Evolutionary conservation across 805 yeast genomes (phyloP).

Genomic region (Kodamaea laetipori): DNA sequence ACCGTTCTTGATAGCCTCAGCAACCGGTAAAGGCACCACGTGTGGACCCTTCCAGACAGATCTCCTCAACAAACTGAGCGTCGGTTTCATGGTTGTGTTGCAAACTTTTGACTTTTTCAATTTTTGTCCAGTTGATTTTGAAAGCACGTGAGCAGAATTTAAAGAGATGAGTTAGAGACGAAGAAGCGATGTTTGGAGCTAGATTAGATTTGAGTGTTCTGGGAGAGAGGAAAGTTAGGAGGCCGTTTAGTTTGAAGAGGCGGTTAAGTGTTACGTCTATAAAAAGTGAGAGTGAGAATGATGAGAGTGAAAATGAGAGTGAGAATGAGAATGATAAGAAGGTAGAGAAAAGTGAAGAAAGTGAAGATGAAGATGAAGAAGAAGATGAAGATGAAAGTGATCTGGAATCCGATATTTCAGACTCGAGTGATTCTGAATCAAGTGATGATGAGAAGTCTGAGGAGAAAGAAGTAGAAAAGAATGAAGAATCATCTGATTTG

Average conservation of each 20-base stretch:
- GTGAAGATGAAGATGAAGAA: too few relatives aligned
- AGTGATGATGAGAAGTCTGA: too few relatives aligned
- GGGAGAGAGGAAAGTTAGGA: slow-evolving; percentile 9
- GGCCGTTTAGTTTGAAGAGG: slow-evolving; percentile 20
- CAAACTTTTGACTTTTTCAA: slow-evolving; percentile 1
- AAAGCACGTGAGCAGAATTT: not conserved
- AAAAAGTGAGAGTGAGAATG: slow-evolving; percentile 18
- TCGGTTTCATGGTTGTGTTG: slow-evolving; percentile 33
- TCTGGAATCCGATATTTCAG: slow-evolving; percentile 11
- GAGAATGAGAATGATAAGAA: slow-evolving; percentile 3
- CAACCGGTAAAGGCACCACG: slow-evolving; percentile 92
- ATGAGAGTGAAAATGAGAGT: slow-evolving; percentile 11
- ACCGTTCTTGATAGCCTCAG: slow-evolving; percentile 76
- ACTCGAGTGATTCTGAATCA: slow-evolving; percentile 23
- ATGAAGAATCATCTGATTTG: too few relatives aligned
- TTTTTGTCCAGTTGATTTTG: too few relatives aligned
- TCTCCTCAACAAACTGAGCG: slow-evolving; percentile 30
- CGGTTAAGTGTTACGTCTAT: slow-evolving; percentile 14
- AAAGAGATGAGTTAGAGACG: slow-evolving; percentile 9
- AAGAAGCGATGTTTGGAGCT: slow-evolving; percentile 58
- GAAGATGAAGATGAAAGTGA: too few relatives aligned
- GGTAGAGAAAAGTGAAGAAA: slow-evolving; percentile 12
- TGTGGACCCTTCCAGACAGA: slow-evolving; percentile 73
- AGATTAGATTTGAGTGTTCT: slow-evolving; percentile 39
- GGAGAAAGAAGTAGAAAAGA: slow-evolving; percentile 8